These are phyloP conservation scores for Tagetes patula DNA, from an alignment of 129 eudicot species.

Conservation along the genomic window DNA sequence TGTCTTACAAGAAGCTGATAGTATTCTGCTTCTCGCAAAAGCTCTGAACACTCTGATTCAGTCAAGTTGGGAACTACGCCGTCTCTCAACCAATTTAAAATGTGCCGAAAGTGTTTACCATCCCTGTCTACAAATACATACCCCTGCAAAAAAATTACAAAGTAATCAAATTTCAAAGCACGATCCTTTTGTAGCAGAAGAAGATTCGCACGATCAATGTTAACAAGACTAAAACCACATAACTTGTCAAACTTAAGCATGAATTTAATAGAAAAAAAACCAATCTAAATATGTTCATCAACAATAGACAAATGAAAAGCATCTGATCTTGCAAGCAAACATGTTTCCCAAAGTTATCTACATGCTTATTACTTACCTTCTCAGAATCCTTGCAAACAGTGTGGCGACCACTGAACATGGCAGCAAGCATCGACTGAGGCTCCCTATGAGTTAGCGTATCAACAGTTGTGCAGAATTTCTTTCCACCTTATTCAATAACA, in stretches of 20 bases:
- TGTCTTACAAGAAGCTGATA: conserved; percentile 80
- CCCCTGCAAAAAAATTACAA: conserved; percentile 53
- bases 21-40: conserved; percentile 86
- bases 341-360: conserved; percentile 1
- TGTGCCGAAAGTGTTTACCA: conserved; percentile 84
- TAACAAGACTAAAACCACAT: neutral
- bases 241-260: neutral
- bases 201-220: neutral
- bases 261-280: neutral
- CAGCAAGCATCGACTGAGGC: conserved; percentile 97
- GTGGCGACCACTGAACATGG: conserved; percentile 98
- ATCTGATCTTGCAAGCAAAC: conserved; percentile 12
- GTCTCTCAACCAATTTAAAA: conserved; percentile 92
- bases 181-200: conserved; percentile 20
- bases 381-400: conserved; percentile 64
- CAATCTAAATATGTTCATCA: neutral
- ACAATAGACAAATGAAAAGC: conserved; percentile 7
- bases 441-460: conserved; percentile 85
- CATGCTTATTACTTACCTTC: conserved; percentile 41
- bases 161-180: conserved; percentile 11
- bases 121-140: conserved; percentile 87
- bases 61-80: conserved; percentile 63
- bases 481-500: conserved; percentile 53
- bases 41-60: conserved; percentile 72
- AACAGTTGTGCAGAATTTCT: conserved; percentile 80